Conservation (phyloP, 805 yeast species). For the Helenozyma baotianmanensis region DNA sequence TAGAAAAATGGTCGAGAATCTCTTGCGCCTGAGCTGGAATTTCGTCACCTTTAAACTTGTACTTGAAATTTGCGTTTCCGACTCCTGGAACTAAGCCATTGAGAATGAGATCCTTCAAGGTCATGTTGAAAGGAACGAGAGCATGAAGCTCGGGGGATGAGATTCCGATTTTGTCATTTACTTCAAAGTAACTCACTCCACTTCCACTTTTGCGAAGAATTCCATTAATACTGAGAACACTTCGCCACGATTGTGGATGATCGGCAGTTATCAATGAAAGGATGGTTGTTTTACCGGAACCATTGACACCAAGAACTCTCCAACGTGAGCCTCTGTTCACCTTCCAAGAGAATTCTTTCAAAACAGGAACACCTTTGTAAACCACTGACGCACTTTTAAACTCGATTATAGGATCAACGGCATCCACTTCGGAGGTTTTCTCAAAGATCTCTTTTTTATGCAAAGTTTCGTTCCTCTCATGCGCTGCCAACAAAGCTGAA, state of each 20-base stretch:
- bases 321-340: conserved; percentile 73
- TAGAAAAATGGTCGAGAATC: conserved; percentile 21
- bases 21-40: conserved; percentile 12
- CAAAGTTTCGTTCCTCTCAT: not conserved
- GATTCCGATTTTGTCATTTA: conserved; percentile 76
- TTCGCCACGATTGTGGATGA: conserved; percentile 95
- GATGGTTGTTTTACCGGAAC: conserved; percentile 89
- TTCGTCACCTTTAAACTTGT: conserved; percentile 31
- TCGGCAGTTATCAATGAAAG: conserved; percentile 84
- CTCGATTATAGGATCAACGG: conserved; percentile 26
- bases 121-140: conserved; percentile 58
- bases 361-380: conserved; percentile 58
- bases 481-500: not conserved
- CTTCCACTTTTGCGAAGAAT: conserved; percentile 68
- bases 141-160: conserved; percentile 92
- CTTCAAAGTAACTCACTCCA: conserved; percentile 67
- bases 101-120: conserved; percentile 53
- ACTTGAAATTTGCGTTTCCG: conserved; percentile 55
- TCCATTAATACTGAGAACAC: conserved; percentile 59
- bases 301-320: conserved; percentile 88
- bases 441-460: not conserved
- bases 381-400: conserved; percentile 60
- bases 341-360: conserved; percentile 60
- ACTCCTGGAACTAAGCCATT: conserved; percentile 61
- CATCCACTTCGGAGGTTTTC: not conserved